A percentile compares a stretch with the other conserved stretches of the same genome.
Conservation (phyloP, 768 basidiomycete genomes). For the Rhizopogon roseolus region DNA sequence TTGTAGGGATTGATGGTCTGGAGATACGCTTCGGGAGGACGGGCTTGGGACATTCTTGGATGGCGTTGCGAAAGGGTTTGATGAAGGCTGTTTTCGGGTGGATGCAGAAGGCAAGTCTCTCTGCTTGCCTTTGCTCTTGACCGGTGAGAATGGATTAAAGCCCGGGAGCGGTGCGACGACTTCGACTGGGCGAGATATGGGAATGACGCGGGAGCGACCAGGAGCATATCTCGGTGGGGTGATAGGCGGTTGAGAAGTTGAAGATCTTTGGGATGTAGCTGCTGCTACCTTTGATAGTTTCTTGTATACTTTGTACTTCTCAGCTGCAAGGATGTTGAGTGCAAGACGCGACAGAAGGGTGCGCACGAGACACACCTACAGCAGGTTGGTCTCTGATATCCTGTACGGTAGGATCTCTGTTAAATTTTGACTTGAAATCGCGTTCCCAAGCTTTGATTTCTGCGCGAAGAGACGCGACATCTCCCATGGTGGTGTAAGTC, state of each 20-base stretch:
- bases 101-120: slow-evolving; percentile 19
- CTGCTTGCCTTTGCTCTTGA: slow-evolving; percentile 56
- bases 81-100: slow-evolving; percentile 9
- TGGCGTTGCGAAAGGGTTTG: slow-evolving; percentile 47
- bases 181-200: slow-evolving; percentile 48
- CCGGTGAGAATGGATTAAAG: slow-evolving; percentile 78
- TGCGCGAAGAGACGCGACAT: slow-evolving; percentile 39
- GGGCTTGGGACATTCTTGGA: slow-evolving; percentile 27
- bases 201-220: slow-evolving; percentile 28
- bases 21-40: slow-evolving; percentile 25
- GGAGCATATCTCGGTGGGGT: slow-evolving; percentile 28
- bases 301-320: slow-evolving; percentile 82
- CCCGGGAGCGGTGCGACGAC: slow-evolving; percentile 47
- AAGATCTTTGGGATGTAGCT: slow-evolving; percentile 25
- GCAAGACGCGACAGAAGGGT: not conserved
- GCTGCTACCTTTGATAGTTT: slow-evolving; percentile 50
- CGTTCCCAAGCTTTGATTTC: slow-evolving; percentile 81
- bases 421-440: slow-evolving; percentile 51
- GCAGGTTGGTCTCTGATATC: slow-evolving; percentile 61
- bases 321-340: slow-evolving; percentile 40
- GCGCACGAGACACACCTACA: slow-evolving; percentile 49
- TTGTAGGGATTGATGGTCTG: slow-evolving; percentile 38
- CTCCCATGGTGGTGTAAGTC: slow-evolving; percentile 10
- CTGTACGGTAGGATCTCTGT: slow-evolving; percentile 57
- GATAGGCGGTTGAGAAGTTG: slow-evolving; percentile 18